A percentile compares a stretch with the other conserved stretches of the same genome.
phyloP scores from a whole-genome alignment of 352 stramenopile species.

The Phytophthora pseudosyringae region DNA sequence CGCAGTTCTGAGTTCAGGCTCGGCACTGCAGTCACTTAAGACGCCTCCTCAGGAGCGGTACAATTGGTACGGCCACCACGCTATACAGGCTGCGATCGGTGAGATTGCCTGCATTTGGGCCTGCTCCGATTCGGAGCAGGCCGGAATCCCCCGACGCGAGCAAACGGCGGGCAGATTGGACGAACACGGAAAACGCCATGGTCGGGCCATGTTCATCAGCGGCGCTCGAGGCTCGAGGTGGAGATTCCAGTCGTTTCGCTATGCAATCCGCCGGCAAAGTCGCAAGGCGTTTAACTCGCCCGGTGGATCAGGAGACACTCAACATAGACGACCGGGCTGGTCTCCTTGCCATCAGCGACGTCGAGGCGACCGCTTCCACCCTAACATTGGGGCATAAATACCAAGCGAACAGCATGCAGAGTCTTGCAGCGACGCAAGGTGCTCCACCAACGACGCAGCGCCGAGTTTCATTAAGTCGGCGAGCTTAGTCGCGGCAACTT shows the following conservation, averaged over 20 bases:
- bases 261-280: constrained; percentile 3
- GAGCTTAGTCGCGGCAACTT: not conserved
- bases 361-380: not conserved
- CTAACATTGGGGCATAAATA: not conserved
- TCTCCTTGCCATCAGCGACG: too few relatives aligned
- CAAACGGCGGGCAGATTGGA: constrained; percentile 15
- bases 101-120: too few relatives aligned
- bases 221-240: not conserved
- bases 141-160: not conserved
- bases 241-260: constrained; percentile 9
- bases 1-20: not conserved
- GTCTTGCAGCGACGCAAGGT: too few relatives aligned
- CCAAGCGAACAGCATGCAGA: too few relatives aligned
- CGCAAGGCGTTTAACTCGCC: constrained; percentile 3
- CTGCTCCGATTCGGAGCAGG: too few relatives aligned
- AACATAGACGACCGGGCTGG: too few relatives aligned
- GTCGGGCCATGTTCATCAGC: constrained; percentile 20
- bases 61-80: not conserved
- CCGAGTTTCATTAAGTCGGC: not conserved
- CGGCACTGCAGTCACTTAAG: not conserved
- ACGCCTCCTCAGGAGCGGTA: not conserved
- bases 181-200: constrained; percentile 27
- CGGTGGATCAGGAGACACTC: not conserved
- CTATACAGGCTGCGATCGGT: not conserved
- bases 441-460: too few relatives aligned